These are phyloP conservation scores for Yamadazyma tumulicola DNA, from an alignment of 805 yeast species.

Conservation along the genomic window DNA sequence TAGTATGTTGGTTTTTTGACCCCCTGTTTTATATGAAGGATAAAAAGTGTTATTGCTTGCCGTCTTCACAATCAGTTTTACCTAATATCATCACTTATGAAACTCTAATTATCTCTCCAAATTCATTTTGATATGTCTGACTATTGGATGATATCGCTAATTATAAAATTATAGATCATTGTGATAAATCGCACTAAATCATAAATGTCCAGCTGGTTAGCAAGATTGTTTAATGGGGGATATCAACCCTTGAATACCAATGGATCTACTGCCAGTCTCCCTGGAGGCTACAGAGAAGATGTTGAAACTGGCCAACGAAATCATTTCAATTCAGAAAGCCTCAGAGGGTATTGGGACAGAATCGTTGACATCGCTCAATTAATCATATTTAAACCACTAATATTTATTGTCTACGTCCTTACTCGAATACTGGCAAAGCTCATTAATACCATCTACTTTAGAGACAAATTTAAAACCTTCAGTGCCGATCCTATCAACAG, in stretches of 20 bases:
- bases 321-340: slow-evolving; percentile 17
- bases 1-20: slow-evolving; percentile 1
- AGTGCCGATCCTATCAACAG: slow-evolving; percentile 48
- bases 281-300: slow-evolving; percentile 21
- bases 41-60: too few relatives aligned
- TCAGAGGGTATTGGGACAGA: slow-evolving; percentile 6
- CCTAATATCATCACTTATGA: too few relatives aligned
- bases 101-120: too few relatives aligned
- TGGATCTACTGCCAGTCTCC: slow-evolving; percentile 9
- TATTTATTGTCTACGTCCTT: slow-evolving; percentile 18
- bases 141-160: too few relatives aligned
- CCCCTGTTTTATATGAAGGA: too few relatives aligned
- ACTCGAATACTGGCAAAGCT: slow-evolving; percentile 23
- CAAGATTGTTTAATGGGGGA: slow-evolving; percentile 8
- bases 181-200: not conserved
- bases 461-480: slow-evolving; percentile 14
- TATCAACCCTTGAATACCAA: slow-evolving; percentile 8
- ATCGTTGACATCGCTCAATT: slow-evolving; percentile 10
- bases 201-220: slow-evolving; percentile 10
- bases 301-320: slow-evolving; percentile 12
- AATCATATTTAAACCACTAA: slow-evolving; percentile 22
- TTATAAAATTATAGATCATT: too few relatives aligned
- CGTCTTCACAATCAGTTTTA: too few relatives aligned
- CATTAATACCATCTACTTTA: slow-evolving; percentile 22
- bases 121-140: too few relatives aligned